Conservation (phyloP, 1,139 yeast species). For the Kodamaea suecica region DNA sequence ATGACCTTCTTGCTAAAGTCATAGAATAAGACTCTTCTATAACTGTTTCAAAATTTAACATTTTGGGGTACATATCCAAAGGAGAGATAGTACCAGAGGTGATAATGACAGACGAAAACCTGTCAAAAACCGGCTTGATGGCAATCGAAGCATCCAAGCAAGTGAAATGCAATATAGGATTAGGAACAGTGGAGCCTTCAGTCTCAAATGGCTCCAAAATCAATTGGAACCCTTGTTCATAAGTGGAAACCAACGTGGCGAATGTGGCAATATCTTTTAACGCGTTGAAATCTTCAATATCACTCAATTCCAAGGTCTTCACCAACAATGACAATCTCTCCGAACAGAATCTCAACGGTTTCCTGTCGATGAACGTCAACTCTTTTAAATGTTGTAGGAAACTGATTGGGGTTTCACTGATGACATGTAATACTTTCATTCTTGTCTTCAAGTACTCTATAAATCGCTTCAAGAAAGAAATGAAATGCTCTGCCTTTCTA, state of each 20-base stretch:
- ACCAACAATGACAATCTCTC: conserved; percentile 87
- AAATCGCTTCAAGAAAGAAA: conserved; percentile 85
- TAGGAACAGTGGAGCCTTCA: conserved; percentile 96
- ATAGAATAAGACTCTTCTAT: conserved; percentile 92
- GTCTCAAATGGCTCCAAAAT: conserved; percentile 95
- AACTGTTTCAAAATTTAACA: conserved; percentile 92
- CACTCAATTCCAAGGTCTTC: conserved; percentile 80
- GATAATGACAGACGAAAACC: conserved; percentile 89
- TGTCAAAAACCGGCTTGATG: conserved; percentile 91
- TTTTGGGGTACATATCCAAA: conserved; percentile 96
- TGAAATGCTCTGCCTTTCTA: conserved; percentile 93
- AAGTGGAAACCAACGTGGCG: conserved; percentile 93
- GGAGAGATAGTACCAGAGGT: conserved; percentile 99
- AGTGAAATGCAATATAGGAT: conserved; percentile 91
- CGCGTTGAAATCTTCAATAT: conserved; percentile 89
- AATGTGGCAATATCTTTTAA: conserved; percentile 94
- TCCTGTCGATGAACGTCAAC: conserved; percentile 84
- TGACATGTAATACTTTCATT: conserved; percentile 95
- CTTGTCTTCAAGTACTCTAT: conserved; percentile 93
- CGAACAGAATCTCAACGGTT: conserved; percentile 88
- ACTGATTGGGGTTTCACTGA: conserved; percentile 93
- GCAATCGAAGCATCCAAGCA: conserved; percentile 98
- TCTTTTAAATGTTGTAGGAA: conserved; percentile 91
- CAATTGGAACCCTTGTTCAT: conserved; percentile 87
- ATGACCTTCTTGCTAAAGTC: conserved; percentile 90